Evolutionary conservation across 208 protist species (phyloP).

Genomic region (Trypanosoma melophagium): DNA sequence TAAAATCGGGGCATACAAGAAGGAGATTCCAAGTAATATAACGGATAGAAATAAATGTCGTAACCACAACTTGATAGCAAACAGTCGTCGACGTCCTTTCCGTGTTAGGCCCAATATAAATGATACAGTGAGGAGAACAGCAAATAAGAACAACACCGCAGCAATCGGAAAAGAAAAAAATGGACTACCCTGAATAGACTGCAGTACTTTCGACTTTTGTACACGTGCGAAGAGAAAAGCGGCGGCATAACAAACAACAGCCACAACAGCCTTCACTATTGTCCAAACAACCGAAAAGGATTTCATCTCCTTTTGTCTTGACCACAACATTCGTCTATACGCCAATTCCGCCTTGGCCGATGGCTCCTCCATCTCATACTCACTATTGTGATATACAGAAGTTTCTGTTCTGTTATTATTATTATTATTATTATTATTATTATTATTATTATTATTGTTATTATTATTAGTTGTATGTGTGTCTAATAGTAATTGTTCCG

Average conservation of each 20-base stretch:
- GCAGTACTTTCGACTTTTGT: background rate
- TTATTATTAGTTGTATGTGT: background rate
- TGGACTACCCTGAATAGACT: conserved; percentile 7
- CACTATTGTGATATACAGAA: no score
- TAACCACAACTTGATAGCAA: conserved; percentile 25
- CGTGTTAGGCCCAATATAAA: conserved; percentile 14
- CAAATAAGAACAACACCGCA: conserved; percentile 11
- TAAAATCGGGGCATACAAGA: conserved; percentile 29
- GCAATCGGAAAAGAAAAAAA: conserved; percentile 11
- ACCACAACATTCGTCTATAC: conserved; percentile 14
- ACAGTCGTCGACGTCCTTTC: conserved; percentile 9
- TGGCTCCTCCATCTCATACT: conserved; percentile 5
- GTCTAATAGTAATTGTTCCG: conserved; percentile 4
- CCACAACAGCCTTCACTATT: conserved; percentile 2
- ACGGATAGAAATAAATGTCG: conserved; percentile 13
- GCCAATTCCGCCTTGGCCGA: conserved; percentile 23
- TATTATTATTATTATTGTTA: background rate
- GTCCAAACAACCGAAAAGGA: conserved; percentile 16
- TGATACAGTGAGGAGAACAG: conserved; percentile 6
- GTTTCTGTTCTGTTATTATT: background rate
- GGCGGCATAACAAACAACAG: background rate
- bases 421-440: background rate
- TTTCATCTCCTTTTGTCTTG: conserved; percentile 11
- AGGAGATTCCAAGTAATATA: conserved; percentile 16
- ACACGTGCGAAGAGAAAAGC: conserved; percentile 16